These are phyloP conservation scores for Exophiala sideris DNA, from an alignment of 2,329 filamentous ascomycete genomes.

Conservation along the genomic window DNA sequence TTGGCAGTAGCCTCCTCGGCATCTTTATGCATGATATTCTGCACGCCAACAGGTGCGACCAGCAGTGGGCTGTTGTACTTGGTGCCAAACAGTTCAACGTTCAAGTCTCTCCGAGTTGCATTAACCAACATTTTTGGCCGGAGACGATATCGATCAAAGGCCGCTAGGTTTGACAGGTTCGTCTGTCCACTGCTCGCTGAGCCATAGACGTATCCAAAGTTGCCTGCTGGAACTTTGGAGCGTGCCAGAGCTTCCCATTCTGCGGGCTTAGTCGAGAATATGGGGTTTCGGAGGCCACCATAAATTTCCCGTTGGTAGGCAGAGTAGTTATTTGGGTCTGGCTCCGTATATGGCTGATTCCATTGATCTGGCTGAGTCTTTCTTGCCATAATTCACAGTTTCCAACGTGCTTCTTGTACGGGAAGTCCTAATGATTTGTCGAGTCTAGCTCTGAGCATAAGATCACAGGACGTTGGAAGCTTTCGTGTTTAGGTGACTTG, in stretches of 20 bases:
- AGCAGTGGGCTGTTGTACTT: conserved; percentile 52
- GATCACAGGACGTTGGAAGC: too few species aligned
- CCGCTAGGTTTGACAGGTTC: conserved; percentile 31
- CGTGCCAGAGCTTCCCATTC: conserved; percentile 54
- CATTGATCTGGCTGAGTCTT: conserved; percentile 7
- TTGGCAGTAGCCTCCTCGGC: conserved; percentile 61
- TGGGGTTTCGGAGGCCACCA: conserved; percentile 36
- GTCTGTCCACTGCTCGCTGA: conserved; percentile 46
- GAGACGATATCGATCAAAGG: conserved; percentile 33
- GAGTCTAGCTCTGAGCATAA: background rate
- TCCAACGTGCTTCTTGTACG: too few species aligned
- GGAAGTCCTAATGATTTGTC: background rate
- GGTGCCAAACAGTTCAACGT: conserved; percentile 50
- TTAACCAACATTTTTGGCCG: conserved; percentile 30
- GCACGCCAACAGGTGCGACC: conserved; percentile 67
- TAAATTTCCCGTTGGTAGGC: conserved; percentile 28
- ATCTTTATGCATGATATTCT: conserved; percentile 63
- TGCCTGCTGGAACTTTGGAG: conserved; percentile 44
- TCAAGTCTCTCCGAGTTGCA: conserved; percentile 45
- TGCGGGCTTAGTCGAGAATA: conserved; percentile 55
- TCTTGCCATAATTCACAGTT: conserved; percentile 10
- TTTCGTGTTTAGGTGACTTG: too few species aligned
- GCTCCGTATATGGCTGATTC: conserved; percentile 25
- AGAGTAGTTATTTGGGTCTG: conserved; percentile 21
- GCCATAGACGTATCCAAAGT: conserved; percentile 59